Evolutionary conservation across 345 rosid genomes (phyloP).

Genomic region (Geranium brycei): DNA sequence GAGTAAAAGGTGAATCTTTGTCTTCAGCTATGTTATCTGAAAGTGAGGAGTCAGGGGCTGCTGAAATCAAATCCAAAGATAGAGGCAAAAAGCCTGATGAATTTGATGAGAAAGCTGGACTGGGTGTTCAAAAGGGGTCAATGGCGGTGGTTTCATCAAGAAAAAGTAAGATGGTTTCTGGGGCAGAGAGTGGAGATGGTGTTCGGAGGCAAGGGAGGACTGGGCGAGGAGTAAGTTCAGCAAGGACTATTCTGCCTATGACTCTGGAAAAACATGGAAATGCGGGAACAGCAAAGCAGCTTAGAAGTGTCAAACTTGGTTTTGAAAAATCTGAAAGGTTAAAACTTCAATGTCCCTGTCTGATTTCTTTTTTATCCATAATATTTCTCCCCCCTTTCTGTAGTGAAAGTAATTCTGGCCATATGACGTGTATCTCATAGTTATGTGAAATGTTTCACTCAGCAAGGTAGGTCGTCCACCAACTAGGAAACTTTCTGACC

Average conservation of each 20-base stretch:
- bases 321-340: slow-evolving; percentile 75
- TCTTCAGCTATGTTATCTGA: slow-evolving; percentile 68
- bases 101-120: slow-evolving; percentile 57
- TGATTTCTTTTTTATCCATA: not conserved
- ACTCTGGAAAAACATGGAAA: slow-evolving; percentile 51
- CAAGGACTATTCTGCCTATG: slow-evolving; percentile 52
- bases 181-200: slow-evolving; percentile 71
- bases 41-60: slow-evolving; percentile 78
- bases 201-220: slow-evolving; percentile 78
- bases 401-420: slow-evolving; percentile 1
- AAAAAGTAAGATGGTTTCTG: slow-evolving; percentile 53
- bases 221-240: slow-evolving; percentile 50
- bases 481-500: slow-evolving; percentile 80
- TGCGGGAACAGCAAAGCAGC: slow-evolving; percentile 77
- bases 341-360: slow-evolving; percentile 9
- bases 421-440: slow-evolving; percentile 9
- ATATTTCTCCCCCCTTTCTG: not conserved
- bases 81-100: slow-evolving; percentile 64
- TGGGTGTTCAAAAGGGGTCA: slow-evolving; percentile 52
- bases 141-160: slow-evolving; percentile 42
- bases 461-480: slow-evolving; percentile 91
- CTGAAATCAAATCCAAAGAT: slow-evolving; percentile 65
- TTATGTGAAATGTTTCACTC: slow-evolving; percentile 25
- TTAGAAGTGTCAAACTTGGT: slow-evolving; percentile 56
- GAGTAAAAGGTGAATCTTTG: slow-evolving; percentile 56